Evolutionary conservation across 2,329 filamentous ascomycete species (phyloP).

Genomic region (Trichoderma gracile): DNA sequence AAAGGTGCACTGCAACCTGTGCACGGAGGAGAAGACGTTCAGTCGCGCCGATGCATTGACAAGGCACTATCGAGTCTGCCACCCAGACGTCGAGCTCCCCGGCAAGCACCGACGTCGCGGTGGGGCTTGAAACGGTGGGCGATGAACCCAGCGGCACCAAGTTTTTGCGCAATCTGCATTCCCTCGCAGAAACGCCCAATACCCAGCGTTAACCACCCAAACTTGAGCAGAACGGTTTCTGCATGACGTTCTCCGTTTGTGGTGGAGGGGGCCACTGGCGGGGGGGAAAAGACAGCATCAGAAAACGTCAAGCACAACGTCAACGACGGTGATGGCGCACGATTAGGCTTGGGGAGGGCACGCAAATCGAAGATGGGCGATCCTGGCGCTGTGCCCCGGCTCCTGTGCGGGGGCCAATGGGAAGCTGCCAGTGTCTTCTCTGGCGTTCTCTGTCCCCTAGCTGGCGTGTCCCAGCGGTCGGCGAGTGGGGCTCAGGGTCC

Average conservation of each 20-base stretch:
- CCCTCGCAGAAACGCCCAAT: not conserved
- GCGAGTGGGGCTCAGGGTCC: slow-evolving; percentile 27
- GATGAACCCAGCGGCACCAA: not conserved
- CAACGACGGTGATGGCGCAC: slow-evolving; percentile 16
- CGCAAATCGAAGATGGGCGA: slow-evolving; percentile 22
- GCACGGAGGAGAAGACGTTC: slow-evolving; percentile 96
- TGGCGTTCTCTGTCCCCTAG: slow-evolving; percentile 8
- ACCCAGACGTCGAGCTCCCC: slow-evolving; percentile 83
- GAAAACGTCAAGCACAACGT: not conserved
- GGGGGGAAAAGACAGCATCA: slow-evolving; percentile 25
- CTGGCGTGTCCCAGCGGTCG: slow-evolving; percentile 3
- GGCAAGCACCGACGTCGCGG: slow-evolving; percentile 55
- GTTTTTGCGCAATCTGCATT: not conserved
- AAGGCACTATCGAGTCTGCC: slow-evolving; percentile 89
- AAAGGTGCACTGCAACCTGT: slow-evolving; percentile 90
- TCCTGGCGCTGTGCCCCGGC: slow-evolving; percentile 4
- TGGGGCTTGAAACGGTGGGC: slow-evolving; percentile 27
- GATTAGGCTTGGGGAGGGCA: not conserved
- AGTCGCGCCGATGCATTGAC: slow-evolving; percentile 93
- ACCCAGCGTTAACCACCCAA: not conserved
- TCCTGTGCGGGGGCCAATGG: slow-evolving; percentile 20
- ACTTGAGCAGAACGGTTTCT: not conserved
- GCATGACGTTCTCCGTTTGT: slow-evolving; percentile 1
- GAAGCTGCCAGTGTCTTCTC: slow-evolving; percentile 19
- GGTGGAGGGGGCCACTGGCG: slow-evolving; percentile 26